phyloP scores from a whole-genome alignment of 805 yeast species.

The Wickerhamomyces queroliae region DNA sequence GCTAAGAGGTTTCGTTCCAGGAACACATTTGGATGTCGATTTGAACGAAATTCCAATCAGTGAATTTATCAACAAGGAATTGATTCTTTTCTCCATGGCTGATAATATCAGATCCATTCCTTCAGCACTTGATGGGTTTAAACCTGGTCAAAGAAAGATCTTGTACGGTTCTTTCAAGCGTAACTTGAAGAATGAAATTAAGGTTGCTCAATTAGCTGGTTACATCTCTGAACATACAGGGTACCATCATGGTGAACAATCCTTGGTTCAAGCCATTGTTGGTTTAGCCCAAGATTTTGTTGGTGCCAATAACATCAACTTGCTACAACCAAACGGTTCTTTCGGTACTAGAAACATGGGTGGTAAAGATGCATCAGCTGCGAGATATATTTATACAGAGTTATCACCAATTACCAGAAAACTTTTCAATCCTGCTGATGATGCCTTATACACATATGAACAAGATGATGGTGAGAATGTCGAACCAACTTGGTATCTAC shows the following conservation, averaged over 20 bases:
- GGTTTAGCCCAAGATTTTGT: constrained; percentile 90
- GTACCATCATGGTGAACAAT: constrained; percentile 92
- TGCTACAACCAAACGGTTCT: constrained; percentile 86
- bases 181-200: constrained; percentile 70
- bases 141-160: constrained; percentile 96
- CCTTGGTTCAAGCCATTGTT: constrained; percentile 84
- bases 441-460: constrained; percentile 67
- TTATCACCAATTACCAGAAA: constrained; percentile 68
- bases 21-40: constrained; percentile 83
- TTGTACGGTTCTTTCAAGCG: constrained; percentile 82
- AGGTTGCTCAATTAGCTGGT: constrained; percentile 88
- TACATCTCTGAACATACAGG: constrained; percentile 84
- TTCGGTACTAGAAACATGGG: constrained; percentile 96
- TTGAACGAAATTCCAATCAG: constrained; percentile 76
- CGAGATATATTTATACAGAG: constrained; percentile 92
- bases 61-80: constrained; percentile 91
- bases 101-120: constrained; percentile 96
- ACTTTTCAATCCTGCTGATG: constrained; percentile 76
- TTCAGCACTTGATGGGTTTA: constrained; percentile 87
- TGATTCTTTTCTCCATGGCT: constrained; percentile 93
- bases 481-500: constrained; percentile 94
- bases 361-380: constrained; percentile 98
- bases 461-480: constrained; percentile 92
- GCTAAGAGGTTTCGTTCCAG: constrained; percentile 87
- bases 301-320: constrained; percentile 84